Evolutionary conservation across 306 rosid species (phyloP).

Genomic region (Pueraria montana): DNA sequence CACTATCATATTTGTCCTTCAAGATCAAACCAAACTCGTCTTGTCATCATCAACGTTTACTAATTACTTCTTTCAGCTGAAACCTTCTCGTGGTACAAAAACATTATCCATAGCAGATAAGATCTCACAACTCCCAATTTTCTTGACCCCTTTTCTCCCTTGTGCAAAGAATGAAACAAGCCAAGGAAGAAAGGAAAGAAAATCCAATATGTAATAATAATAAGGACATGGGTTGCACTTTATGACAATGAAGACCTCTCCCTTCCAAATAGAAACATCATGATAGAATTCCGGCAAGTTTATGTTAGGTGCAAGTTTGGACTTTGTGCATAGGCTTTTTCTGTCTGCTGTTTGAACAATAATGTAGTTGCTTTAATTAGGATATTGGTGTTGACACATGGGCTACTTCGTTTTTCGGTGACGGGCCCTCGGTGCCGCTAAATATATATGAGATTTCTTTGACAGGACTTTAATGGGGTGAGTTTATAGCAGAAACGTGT

Average conservation of each 20-base stretch:
- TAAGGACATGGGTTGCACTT: constrained; percentile 22
- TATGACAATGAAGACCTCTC: constrained; percentile 1
- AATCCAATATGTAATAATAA: background rate
- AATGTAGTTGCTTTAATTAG: constrained; percentile 47
- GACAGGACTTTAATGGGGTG: constrained; percentile 17
- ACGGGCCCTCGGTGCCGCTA: constrained; percentile 45
- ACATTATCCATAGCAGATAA: constrained; percentile 24
- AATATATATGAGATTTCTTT: constrained; percentile 15
- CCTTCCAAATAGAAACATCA: constrained; percentile 22
- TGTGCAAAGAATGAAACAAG: constrained; percentile 6
- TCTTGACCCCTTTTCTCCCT: constrained; percentile 6
- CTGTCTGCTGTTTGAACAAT: constrained; percentile 50
- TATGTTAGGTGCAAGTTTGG: constrained; percentile 55
- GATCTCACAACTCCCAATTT: constrained; percentile 26
- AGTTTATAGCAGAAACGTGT: constrained; percentile 29
- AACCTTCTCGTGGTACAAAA: constrained; percentile 17
- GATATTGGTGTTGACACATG: constrained; percentile 57
- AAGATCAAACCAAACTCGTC: constrained; percentile 34
- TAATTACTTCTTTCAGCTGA: constrained; percentile 41
- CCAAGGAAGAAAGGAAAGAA: constrained; percentile 21
- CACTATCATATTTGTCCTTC: constrained; percentile 55
- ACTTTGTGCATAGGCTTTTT: constrained; percentile 35
- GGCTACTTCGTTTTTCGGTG: constrained; percentile 48
- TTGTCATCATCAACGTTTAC: constrained; percentile 43
- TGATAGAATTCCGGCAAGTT: constrained; percentile 37